Evolutionary conservation across 768 basidiomycete genomes (phyloP), one percentile per base, ranked within the genome.

Genomic region (Amanita thiersii): DNA sequence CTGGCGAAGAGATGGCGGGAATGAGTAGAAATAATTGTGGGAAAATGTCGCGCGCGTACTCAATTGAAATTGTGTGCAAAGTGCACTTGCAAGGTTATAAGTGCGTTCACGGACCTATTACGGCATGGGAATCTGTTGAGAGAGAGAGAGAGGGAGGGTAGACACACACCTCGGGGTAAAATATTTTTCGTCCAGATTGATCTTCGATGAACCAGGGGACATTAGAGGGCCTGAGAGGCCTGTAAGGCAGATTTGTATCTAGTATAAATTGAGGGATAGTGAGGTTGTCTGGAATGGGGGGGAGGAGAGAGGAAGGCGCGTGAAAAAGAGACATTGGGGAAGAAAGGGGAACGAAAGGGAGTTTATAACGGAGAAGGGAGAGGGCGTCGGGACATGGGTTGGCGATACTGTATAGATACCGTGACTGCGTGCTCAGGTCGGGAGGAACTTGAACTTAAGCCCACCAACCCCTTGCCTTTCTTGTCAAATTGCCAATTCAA

Each of bases 181-280:
- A 57, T 26, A 77, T 47, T 3, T 45, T 47, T 32, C 66, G 64
- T 14, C 72, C 75, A 7, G 73, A 70, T 8, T 56, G 54, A 47
- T 81, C 79, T 12, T 84, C 71, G 19, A 81, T 70, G 40, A 84
- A 61, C 69, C 72, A 81, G 5, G 80, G 77, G 5, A 58, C 52
- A 25, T 63, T 60, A 0, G 57, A 46, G 15, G 65, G 66, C 38
- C 79, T 63, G 7, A 51, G n/a, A 0, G 80, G 80, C 29, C 72
- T 57, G 18, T 44, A 54, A 5, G 65, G 57, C 31, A 71, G 62
- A 17, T 59, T 43, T 1, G 52, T 55, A 39, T 75, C 70, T 12
- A 84, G 64, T 33, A 84, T 64, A 53, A 84, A 84, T 56, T 84
- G 82, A 5, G 81, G 73, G 6, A 84, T 63, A 15, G 72, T 74